These are phyloP conservation scores for Niebla homalea DNA, from an alignment of 495 filamentous ascomycete genomes.

Conservation along the genomic window DNA sequence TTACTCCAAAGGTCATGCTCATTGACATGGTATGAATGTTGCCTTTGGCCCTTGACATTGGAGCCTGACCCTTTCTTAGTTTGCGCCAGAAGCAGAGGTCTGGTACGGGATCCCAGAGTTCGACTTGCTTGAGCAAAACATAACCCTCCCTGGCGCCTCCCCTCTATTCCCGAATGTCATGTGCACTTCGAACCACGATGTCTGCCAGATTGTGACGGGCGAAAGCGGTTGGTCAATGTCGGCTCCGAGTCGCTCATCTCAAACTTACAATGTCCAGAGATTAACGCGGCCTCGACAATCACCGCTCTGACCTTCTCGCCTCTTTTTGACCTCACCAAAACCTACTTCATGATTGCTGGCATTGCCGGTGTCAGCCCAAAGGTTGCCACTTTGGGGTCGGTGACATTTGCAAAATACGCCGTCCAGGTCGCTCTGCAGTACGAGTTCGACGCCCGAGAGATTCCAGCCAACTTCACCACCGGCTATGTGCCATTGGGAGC, in stretches of 20 bases:
- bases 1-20: conserved; percentile 51
- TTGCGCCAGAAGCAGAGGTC: conserved; percentile 49
- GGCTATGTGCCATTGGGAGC: conserved; percentile 52
- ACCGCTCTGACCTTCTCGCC: conserved; percentile 43
- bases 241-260: not conserved
- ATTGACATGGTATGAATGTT: conserved; percentile 46
- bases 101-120: conserved; percentile 54
- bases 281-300: conserved; percentile 58
- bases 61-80: conserved; percentile 27
- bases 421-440: conserved; percentile 64
- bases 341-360: conserved; percentile 60
- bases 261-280: conserved; percentile 31
- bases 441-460: conserved; percentile 59
- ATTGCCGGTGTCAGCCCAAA: conserved; percentile 64
- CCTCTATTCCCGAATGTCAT: conserved; percentile 51
- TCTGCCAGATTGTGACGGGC: conserved; percentile 50
- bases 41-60: not conserved
- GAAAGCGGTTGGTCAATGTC: conserved; percentile 21
- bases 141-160: conserved; percentile 53
- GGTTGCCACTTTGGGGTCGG: conserved; percentile 44
- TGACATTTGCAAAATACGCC: conserved; percentile 54
- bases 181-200: conserved; percentile 41
- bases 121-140: conserved; percentile 47
- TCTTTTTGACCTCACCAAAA: conserved; percentile 50
- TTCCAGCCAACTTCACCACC: conserved; percentile 48